Evolutionary conservation across 352 stramenopile species (phyloP).

Genomic region (Phytophthora niederhauseri): DNA sequence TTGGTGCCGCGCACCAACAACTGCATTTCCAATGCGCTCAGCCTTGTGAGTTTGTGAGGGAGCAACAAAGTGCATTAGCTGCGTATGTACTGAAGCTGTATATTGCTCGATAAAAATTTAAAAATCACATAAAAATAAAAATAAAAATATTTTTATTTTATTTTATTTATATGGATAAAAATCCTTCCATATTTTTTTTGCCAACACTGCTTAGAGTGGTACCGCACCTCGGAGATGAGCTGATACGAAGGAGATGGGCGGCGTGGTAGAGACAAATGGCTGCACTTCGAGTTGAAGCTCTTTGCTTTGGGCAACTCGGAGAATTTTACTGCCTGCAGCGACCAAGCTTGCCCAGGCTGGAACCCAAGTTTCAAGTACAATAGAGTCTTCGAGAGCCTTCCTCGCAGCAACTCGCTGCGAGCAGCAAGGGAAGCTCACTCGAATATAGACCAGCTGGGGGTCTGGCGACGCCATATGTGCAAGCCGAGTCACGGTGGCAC

Average conservation of each 20-base stretch:
- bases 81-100: neutral
- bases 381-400: no score
- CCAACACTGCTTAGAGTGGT: neutral
- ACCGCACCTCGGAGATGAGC: conserved; percentile 8
- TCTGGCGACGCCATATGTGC: conserved; percentile 7
- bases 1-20: no score
- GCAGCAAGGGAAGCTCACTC: neutral
- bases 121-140: no score
- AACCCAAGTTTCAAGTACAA: no score
- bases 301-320: neutral
- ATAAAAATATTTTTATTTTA: no score
- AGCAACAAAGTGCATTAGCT: neutral
- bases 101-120: no score
- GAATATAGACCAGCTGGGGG: neutral
- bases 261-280: conserved; percentile 19
- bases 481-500: conserved; percentile 18
- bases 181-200: no score
- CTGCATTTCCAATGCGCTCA: no score
- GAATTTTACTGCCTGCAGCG: neutral
- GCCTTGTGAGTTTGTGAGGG: no score
- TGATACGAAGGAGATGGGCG: conserved; percentile 19
- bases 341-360: no score
- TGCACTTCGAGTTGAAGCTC: conserved; percentile 1
- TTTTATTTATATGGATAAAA: no score
- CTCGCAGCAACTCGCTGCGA: no score